Percentiles rank a stretch among this genome's conserved stretches.
These are phyloP conservation scores for Leavenworthia alabamica DNA, from an alignment of 345 rosid genomes.

Conservation along the genomic window DNA sequence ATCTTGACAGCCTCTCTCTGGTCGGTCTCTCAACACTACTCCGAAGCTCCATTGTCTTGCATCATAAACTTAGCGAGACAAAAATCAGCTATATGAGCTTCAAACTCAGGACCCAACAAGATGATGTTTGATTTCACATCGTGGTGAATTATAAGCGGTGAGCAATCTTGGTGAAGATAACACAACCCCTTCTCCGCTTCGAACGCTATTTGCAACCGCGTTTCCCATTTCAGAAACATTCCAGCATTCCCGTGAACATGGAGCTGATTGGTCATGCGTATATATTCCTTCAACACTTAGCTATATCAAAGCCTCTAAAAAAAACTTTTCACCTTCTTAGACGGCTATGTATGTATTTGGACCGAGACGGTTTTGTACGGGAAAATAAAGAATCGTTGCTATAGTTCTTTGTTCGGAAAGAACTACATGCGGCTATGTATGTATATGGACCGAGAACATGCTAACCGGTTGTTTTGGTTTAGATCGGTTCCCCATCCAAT, in stretches of 20 bases:
- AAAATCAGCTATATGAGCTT: slow-evolving; percentile 96
- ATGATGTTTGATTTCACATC: slow-evolving; percentile 95
- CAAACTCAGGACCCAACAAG: slow-evolving; percentile 68
- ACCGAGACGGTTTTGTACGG: no score
- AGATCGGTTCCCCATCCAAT: not conserved
- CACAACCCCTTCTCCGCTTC: slow-evolving; percentile 93
- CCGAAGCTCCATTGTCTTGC: slow-evolving; percentile 67
- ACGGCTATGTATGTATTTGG: no score
- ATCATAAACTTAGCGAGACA: slow-evolving; percentile 87
- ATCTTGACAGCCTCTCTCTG: slow-evolving; percentile 44
- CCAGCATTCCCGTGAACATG: slow-evolving; percentile 88
- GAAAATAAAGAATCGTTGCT: no score
- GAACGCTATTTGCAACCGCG: slow-evolving; percentile 70
- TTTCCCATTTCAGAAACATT: slow-evolving; percentile 56
- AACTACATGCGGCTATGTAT: not conserved
- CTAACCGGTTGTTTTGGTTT: not conserved
- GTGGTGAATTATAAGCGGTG: slow-evolving; percentile 78
- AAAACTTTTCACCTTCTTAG: no score
- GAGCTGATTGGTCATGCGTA: no score
- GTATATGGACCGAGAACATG: not conserved
- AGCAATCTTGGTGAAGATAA: slow-evolving; percentile 92
- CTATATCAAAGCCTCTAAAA: no score
- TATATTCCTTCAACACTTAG: no score
- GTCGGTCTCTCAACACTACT: slow-evolving; percentile 61
- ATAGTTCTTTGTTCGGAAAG: no score